phyloP scores from a whole-genome alignment of 2,329 filamentous ascomycete species.

The Myrmaecium sp. region DNA sequence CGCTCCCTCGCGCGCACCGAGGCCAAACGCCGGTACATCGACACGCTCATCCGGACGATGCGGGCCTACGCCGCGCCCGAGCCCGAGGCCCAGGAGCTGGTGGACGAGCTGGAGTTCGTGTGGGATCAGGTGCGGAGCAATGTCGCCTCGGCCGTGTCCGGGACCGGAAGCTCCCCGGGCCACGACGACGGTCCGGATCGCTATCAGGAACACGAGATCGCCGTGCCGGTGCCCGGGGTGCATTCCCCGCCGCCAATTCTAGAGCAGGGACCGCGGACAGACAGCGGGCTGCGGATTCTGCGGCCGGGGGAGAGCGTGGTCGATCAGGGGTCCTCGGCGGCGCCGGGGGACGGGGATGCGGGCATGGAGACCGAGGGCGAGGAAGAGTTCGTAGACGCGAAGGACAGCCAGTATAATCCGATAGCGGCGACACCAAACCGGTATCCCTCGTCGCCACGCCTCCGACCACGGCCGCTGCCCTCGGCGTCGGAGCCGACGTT shows the following conservation, averaged over 20 bases:
- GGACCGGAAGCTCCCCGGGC: too few species aligned
- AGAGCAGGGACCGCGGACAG: too few species aligned
- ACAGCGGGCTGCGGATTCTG: too few species aligned
- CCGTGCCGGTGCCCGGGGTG: too few species aligned
- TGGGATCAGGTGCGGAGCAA: slow-evolving; percentile 97
- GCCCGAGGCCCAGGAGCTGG: slow-evolving; percentile 69
- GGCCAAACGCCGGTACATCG: slow-evolving; percentile 18
- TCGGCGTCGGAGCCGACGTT: neutral
- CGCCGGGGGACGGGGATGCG: too few species aligned
- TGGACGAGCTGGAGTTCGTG: slow-evolving; percentile 92
- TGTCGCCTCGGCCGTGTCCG: slow-evolving; percentile 41
- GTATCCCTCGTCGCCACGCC: neutral
- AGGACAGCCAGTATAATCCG: slow-evolving; percentile 26
- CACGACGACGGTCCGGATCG: too few species aligned
- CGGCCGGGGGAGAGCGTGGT: too few species aligned
- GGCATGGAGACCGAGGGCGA: too few species aligned
- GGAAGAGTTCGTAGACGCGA: slow-evolving; percentile 32
- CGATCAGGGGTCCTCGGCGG: too few species aligned
- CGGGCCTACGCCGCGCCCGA: slow-evolving; percentile 81
- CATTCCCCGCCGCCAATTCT: too few species aligned
- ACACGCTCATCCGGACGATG: slow-evolving; percentile 91
- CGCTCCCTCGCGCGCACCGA: slow-evolving; percentile 71
- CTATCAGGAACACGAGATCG: too few species aligned
- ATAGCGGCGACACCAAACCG: slow-evolving; percentile 12
- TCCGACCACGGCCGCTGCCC: slow-evolving; percentile 1